Percentiles rank a stretch among this genome's conserved stretches.
These are phyloP conservation scores for Cornus kousa DNA, from an alignment of 148 eudicot species.

Conservation along the genomic window DNA sequence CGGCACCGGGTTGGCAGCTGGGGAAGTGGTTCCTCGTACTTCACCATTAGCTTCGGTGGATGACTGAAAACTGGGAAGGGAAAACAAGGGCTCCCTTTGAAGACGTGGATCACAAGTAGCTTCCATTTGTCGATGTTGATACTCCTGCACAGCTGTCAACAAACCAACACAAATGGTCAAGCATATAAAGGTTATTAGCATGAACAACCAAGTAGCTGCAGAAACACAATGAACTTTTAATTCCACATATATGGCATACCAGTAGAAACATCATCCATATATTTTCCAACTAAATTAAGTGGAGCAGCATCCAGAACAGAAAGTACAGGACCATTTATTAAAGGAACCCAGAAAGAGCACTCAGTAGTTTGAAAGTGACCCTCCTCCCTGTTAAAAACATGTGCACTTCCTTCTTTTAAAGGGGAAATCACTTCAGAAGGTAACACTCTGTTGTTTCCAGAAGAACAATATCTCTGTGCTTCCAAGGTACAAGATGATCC, in stretches of 20 bases:
- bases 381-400: slow-evolving; percentile 16
- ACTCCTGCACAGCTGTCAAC: slow-evolving; percentile 65
- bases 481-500: slow-evolving; percentile 29
- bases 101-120: slow-evolving; percentile 28
- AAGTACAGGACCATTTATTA: slow-evolving; percentile 49
- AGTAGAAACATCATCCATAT: slow-evolving; percentile 69
- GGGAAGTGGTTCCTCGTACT: slow-evolving; percentile 26
- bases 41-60: slow-evolving; percentile 38
- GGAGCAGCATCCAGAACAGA: slow-evolving; percentile 91
- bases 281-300: slow-evolving; percentile 63
- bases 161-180: slow-evolving; percentile 16
- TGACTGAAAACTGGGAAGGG: slow-evolving; percentile 34
- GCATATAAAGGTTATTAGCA: slow-evolving; percentile 16
- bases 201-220: slow-evolving; percentile 11
- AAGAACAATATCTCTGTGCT: slow-evolving; percentile 34
- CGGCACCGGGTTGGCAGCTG: slow-evolving; percentile 16
- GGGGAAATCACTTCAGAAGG: slow-evolving; percentile 19
- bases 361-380: slow-evolving; percentile 28
- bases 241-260: slow-evolving; percentile 46
- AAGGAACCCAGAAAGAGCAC: slow-evolving; percentile 52
- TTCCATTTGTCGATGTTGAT: slow-evolving; percentile 50
- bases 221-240: slow-evolving; percentile 9
- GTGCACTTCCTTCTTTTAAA: slow-evolving; percentile 21
- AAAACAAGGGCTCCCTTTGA: slow-evolving; percentile 73
- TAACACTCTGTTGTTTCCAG: slow-evolving; percentile 18